Percentiles rank a stretch among this genome's conserved stretches.
These are phyloP conservation scores for Yamagishiella unicocca DNA, from an alignment of 139 green algal species.

Conservation along the genomic window DNA sequence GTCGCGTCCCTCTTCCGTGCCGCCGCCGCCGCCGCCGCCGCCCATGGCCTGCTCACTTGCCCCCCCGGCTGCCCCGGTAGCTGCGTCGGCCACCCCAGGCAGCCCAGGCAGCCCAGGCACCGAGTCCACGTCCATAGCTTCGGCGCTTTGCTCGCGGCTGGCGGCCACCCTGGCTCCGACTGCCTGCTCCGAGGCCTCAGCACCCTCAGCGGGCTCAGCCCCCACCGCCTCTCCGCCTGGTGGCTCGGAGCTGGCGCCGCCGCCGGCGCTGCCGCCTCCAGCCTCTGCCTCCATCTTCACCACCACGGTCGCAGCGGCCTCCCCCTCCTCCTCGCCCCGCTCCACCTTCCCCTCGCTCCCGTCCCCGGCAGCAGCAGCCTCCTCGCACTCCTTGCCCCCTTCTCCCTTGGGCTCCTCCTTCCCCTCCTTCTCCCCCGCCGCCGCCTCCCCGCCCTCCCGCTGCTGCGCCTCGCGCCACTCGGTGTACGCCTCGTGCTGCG, in stretches of 20 bases:
- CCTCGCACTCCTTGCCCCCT: neutral
- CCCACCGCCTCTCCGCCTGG: neutral
- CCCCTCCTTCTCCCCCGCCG: neutral
- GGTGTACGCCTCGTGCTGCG: conserved; percentile 45
- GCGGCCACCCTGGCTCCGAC: neutral
- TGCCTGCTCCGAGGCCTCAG: conserved; percentile 29
- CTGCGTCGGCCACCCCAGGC: too few species aligned
- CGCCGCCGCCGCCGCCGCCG: too few species aligned
- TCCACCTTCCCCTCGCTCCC: neutral
- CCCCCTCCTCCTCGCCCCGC: neutral
- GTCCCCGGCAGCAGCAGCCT: neutral
- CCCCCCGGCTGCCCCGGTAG: too few species aligned
- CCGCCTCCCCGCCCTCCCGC: conserved; percentile 17
- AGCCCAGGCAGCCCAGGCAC: too few species aligned
- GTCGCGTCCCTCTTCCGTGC: too few species aligned
- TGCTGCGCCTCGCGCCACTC: conserved; percentile 27
- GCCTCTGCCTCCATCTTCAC: neutral
- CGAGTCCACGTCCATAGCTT: conserved; percentile 10
- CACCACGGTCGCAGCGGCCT: neutral
- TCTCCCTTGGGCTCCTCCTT: neutral
- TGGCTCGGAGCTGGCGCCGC: neutral
- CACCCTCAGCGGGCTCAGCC: too few species aligned
- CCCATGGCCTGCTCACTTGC: too few species aligned
- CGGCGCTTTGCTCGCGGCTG: neutral
- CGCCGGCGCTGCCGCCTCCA: conserved; percentile 12